A percentile compares a stretch with the other conserved stretches of the same genome.
phyloP scores from a whole-genome alignment of 2,329 filamentous ascomycete genomes.

The Trichoderma sp. region DNA sequence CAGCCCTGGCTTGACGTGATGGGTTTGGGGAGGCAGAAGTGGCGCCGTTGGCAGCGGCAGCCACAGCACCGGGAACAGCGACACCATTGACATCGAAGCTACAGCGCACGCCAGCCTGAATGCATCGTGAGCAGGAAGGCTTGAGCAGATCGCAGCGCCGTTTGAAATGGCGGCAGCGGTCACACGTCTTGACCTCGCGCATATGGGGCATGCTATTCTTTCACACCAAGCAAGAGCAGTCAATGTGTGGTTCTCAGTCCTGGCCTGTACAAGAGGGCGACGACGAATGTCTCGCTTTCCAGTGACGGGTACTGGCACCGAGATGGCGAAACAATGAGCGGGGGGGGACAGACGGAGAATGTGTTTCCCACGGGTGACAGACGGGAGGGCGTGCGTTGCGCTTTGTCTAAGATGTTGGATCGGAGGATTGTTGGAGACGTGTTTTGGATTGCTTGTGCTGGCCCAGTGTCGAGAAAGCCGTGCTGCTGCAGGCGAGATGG shows the following conservation, averaged over 20 bases:
- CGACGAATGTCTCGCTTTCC: slow-evolving; percentile 8
- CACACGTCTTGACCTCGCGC: slow-evolving; percentile 38
- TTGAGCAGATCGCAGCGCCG: slow-evolving; percentile 37
- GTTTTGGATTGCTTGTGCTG: not conserved
- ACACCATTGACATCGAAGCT: slow-evolving; percentile 31
- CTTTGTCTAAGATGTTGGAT: slow-evolving; percentile 8
- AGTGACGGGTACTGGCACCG: not conserved
- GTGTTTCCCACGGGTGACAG: not conserved
- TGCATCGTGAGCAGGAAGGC: slow-evolving; percentile 36
- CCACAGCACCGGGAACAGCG: slow-evolving; percentile 22
- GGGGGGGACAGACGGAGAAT: not conserved
- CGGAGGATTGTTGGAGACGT: slow-evolving; percentile 5
- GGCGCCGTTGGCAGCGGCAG: slow-evolving; percentile 8
- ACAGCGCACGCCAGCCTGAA: slow-evolving; percentile 35
- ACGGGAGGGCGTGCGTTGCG: not conserved
- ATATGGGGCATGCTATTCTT: slow-evolving; percentile 23
- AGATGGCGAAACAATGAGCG: not conserved
- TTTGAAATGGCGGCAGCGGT: slow-evolving; percentile 38
- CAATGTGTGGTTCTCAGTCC: not conserved
- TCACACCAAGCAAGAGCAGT: not conserved
- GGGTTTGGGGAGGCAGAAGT: slow-evolving; percentile 2
- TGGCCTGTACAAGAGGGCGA: not conserved
- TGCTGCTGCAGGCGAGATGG: not conserved
- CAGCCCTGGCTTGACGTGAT: slow-evolving; percentile 3
- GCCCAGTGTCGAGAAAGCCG: not conserved